A percentile compares a stretch with the other conserved stretches of the same genome.
phyloP scores from a whole-genome alignment of 2,329 filamentous ascomycete genomes.

The Remersonia thermophila region DNA sequence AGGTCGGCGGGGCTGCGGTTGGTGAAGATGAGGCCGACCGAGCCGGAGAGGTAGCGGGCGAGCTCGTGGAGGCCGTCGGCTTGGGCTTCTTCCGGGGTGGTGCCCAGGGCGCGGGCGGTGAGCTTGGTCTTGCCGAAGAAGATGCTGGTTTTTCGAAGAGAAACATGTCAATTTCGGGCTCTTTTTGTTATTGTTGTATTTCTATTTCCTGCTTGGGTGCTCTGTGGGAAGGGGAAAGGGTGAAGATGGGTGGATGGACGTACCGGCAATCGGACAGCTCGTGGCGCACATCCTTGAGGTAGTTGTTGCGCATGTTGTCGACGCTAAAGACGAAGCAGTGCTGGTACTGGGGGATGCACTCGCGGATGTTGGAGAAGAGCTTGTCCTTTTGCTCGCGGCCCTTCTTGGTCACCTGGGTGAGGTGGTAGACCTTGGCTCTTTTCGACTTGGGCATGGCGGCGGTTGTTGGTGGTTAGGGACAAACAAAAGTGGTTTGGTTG shows the following conservation, averaged over 20 bases:
- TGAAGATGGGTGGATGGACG: constrained; percentile 18
- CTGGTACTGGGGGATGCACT: constrained; percentile 72
- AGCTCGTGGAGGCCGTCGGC: constrained; percentile 66
- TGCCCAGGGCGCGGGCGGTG: constrained; percentile 89
- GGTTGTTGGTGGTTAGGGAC: not conserved
- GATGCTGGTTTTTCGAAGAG: constrained; percentile 47
- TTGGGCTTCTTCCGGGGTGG: constrained; percentile 63
- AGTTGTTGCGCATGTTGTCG: constrained; percentile 96
- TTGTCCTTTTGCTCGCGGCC: constrained; percentile 80
- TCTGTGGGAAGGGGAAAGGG: constrained; percentile 1
- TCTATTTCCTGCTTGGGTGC: too few species aligned
- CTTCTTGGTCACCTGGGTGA: constrained; percentile 88
- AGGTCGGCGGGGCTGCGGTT: constrained; percentile 59
- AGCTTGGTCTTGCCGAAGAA: constrained; percentile 99
- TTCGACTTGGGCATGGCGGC: constrained; percentile 87
- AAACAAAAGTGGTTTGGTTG: too few species aligned
- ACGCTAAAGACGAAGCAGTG: constrained; percentile 89
- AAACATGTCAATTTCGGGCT: constrained; percentile 9
- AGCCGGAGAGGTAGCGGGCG: constrained; percentile 58
- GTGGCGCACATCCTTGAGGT: constrained; percentile 79
- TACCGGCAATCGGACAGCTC: constrained; percentile 78
- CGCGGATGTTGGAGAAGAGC: constrained; percentile 79
- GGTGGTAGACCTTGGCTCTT: constrained; percentile 76
- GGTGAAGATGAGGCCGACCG: constrained; percentile 84
- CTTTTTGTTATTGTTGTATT: too few species aligned